phyloP scores from a whole-genome alignment of 73 alveolate genomes.

The Tetrahymena borealis region DNA sequence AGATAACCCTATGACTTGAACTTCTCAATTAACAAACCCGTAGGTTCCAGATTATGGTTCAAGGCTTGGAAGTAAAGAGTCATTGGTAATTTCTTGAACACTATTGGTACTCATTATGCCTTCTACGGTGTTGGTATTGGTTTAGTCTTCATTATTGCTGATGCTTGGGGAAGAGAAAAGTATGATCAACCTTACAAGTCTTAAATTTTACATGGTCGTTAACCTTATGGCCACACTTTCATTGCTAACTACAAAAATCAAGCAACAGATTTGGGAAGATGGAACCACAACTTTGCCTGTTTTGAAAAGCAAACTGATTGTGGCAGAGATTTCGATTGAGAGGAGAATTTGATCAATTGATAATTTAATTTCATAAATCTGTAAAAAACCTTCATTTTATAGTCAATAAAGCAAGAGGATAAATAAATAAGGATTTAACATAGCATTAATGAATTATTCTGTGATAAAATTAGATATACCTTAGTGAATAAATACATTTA shows the following conservation, averaged over 20 bases:
- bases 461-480: too few relatives aligned
- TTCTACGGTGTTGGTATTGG: neutral
- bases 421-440: too few relatives aligned
- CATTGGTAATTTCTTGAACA: neutral
- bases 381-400: too few relatives aligned
- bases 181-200: neutral
- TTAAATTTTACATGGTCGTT: neutral
- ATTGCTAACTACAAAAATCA: constrained; percentile 3
- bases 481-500: too few relatives aligned
- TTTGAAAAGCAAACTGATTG: constrained; percentile 40
- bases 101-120: neutral
- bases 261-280: constrained; percentile 31
- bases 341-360: too few relatives aligned
- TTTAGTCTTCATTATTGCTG: neutral
- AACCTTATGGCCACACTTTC: neutral
- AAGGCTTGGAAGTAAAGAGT: neutral
- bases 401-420: too few relatives aligned
- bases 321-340: constrained; percentile 44
- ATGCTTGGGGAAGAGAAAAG: neutral
- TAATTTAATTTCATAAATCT: too few relatives aligned
- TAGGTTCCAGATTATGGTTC: constrained; percentile 1
- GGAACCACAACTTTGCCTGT: constrained; percentile 41
- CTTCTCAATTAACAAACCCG: constrained; percentile 9
- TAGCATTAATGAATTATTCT: too few relatives aligned
- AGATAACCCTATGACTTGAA: constrained; percentile 32